Evolutionary conservation across 2,329 filamentous ascomycete species (phyloP), one percentile per base, ranked within the genome.

Genomic region (Exophiala sideris): DNA sequence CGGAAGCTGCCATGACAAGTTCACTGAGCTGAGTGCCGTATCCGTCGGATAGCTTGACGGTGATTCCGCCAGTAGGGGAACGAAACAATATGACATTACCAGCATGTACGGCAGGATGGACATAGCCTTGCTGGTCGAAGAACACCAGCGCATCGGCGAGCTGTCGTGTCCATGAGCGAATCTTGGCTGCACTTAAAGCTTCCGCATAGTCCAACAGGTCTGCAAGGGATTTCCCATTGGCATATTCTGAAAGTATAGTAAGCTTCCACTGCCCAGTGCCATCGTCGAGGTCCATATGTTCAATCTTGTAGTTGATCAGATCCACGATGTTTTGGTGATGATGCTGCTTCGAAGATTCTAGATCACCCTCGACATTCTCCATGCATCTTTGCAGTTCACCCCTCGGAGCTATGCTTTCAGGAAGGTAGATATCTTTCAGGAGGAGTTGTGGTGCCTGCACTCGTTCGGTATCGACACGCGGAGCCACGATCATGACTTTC

Each of bases 81-180:
- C 86, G 80, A 63, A 87, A 89, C 3, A 96, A 73, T 3, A 96
- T 78, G 44, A 96, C 80, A 60, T 95, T 95, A 14, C 83, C 80
- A 10, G 86, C 78, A 66, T 95, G 89, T 14, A 96, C 84, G 65
- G 88, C 84, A 66, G 89, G 88, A 70, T 97, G 94, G 20, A 89
- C 78, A 52, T 96, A 79, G 16, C 90, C 90, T 66, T 88, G 86
- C 60, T 87, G 86, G 71, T 97, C 92, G 48, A 95, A 83, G 68
- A 87, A 95, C 54, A 90, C 88, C 24, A 99, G 76, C 0, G 87
- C 94, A 72, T 96, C 90, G 21, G 99, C 80, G 14, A 99, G 78
- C 65, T 96, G 90, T 55, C 91, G 84, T n/a, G 90, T 94, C 87
- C 91, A 97, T 20, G 89, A 85, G 49, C 91, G 86, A 41, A 91